Evolutionary conservation across 805 yeast genomes (phyloP), one percentile per base, ranked within the genome.

Genomic region (Metschnikowia drakensbergensis): DNA sequence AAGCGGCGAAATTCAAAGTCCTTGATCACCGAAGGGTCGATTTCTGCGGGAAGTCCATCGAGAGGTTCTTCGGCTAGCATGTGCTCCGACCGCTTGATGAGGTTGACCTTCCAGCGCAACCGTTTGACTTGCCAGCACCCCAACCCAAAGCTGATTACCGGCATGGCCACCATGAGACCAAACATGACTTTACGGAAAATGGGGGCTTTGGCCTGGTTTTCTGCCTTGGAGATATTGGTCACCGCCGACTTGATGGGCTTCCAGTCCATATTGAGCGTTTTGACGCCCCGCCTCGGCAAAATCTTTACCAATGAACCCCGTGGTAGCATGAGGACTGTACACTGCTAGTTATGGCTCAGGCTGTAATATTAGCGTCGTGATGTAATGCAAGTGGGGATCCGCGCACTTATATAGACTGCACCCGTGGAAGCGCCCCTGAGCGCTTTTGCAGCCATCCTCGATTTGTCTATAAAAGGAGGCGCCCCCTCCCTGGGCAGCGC

Each of bases 101-200:
- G 74, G 52, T 83, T 80, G 25, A 83, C 86, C 65, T 94, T 94
- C 99, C 99, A 94, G 51, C 80, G 75, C 43, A 94, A 69, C 54
- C 99, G 75, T 58, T 80, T 74, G 40, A 88, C 82, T 69, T 94
- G 99, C 99, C 99, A 94, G 48, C 90, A 79, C 1, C 98, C 99
- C 38, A 94, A 70, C 41, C 83, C 84, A 63, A 92, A 87, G 8
- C 96, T 81, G 2, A 90, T 76, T 1, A 90, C 75, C 0, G 99
- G 99, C 84, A 95, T 92, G 22, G 92, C 80, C 52, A 69, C 49
- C 81, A 72, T 58, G 59, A 77, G 58, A 28, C 82, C 76, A 37
- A 80, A 57, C 17, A 80, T 58, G 46, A 68, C 58, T 55, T 65
- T 67, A 49, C 69, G 72, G 57, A 63, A 62, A 58, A 61, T 57